A percentile compares a stretch with the other conserved stretches of the same genome.
phyloP scores from a whole-genome alignment of 2,329 filamentous ascomycete species.

The Botrytis paeoniae region DNA sequence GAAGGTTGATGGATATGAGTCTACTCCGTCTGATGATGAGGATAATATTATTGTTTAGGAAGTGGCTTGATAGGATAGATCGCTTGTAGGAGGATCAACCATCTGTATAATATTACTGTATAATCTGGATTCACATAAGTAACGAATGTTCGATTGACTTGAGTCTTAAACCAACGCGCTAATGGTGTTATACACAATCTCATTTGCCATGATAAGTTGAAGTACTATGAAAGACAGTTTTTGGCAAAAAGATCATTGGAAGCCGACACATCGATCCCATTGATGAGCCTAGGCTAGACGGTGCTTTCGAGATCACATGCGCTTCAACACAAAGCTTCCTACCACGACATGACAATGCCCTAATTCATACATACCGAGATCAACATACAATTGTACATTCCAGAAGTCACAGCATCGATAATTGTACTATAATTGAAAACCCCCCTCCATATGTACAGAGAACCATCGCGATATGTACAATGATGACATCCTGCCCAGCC shows the following conservation, averaged over 20 bases:
- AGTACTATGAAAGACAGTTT: neutral
- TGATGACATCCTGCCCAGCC: neutral
- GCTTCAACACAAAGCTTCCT: neutral
- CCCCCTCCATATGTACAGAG: neutral
- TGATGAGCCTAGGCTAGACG: neutral
- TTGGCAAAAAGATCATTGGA: neutral
- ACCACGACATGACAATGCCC: neutral
- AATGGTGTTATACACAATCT: neutral
- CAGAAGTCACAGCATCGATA: neutral
- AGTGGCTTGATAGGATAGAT: no score
- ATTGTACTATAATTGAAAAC: neutral
- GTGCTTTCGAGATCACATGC: neutral
- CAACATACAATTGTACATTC: neutral
- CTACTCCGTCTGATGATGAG: conserved; percentile 24
- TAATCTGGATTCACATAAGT: neutral
- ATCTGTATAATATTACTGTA: neutral
- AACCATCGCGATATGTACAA: neutral
- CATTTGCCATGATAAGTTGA: neutral
- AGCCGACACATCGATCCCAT: neutral
- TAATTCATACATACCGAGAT: neutral
- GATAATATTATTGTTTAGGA: neutral
- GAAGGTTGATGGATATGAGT: conserved; percentile 25
- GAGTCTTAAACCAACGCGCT: neutral
- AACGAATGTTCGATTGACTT: neutral
- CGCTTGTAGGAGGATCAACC: neutral